Conservation (phyloP, 1,139 yeast genomes). For the Saccharomyces uvarum region DNA sequence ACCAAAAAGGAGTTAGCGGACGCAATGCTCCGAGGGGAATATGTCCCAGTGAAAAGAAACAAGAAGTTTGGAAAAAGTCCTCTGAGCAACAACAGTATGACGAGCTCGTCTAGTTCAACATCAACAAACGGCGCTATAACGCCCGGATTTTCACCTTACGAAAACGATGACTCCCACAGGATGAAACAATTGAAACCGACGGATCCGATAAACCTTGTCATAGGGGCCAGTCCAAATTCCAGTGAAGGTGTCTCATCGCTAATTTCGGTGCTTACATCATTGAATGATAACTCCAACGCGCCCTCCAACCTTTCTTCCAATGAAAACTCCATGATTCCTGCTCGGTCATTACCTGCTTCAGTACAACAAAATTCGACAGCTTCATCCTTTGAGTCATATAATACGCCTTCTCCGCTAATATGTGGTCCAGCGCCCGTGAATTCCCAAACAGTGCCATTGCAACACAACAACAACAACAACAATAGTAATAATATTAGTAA, state of each 20-base stretch:
- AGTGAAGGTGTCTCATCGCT: conserved; percentile 5
- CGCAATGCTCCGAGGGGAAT: conserved; percentile 24
- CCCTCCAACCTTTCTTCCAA: not conserved
- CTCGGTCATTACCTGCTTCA: not conserved
- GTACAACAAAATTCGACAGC: not conserved
- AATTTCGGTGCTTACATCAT: conserved; percentile 1
- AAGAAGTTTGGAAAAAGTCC: conserved; percentile 6
- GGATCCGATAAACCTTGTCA: not conserved
- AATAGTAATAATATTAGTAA: conserved; percentile 2
- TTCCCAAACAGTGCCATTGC: not conserved
- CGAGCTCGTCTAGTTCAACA: conserved; percentile 12
- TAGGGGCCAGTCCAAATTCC: not conserved
- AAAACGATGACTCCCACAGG: not conserved
- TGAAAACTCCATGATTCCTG: not conserved
- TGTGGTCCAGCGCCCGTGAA: not conserved
- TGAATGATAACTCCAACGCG: conserved; percentile 2
- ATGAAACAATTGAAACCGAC: not conserved
- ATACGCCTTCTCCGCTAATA: not conserved
- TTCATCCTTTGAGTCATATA: not conserved
- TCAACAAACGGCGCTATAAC: conserved; percentile 2
- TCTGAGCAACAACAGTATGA: conserved; percentile 13
- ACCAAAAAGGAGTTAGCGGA: conserved; percentile 34
- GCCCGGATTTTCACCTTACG: not conserved
- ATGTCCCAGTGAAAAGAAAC: conserved; percentile 11
- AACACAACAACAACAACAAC: conserved; percentile 2